phyloP scores from a whole-genome alignment of 2,329 filamentous ascomycete species.

The Botrytis sinoallii region DNA sequence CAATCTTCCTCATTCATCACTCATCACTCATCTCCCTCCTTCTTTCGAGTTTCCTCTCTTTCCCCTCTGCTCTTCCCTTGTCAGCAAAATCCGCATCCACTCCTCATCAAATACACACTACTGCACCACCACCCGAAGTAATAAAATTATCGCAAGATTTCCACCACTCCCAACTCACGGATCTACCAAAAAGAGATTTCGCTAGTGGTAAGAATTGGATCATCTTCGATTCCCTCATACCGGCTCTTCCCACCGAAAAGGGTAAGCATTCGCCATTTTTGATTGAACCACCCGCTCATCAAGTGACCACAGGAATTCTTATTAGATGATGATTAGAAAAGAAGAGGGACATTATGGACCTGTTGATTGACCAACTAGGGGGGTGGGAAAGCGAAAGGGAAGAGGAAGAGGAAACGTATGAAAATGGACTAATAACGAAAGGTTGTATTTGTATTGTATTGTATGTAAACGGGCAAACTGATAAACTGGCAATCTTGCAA shows the following conservation, averaged over 20 bases:
- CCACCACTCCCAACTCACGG: slow-evolving; percentile 9
- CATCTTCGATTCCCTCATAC: slow-evolving; percentile 2
- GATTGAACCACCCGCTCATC: not conserved
- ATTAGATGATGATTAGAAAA: not conserved
- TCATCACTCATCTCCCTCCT: not conserved
- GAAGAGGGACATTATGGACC: too few species aligned
- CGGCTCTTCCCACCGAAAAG: not conserved
- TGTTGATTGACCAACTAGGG: not conserved
- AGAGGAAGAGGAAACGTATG: not conserved
- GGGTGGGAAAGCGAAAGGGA: not conserved
- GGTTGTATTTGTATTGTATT: too few species aligned
- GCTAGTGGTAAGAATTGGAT: not conserved
- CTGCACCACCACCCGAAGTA: slow-evolving; percentile 8
- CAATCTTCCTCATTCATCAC: not conserved
- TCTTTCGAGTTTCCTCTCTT: not conserved
- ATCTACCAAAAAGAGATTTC: slow-evolving; percentile 10
- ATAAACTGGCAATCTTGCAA: not conserved
- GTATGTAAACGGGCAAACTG: not conserved
- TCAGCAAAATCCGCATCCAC: not conserved
- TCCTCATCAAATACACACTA: not conserved
- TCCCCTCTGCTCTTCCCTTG: not conserved
- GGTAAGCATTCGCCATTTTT: slow-evolving; percentile 5
- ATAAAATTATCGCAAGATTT: slow-evolving; percentile 2
- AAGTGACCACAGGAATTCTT: not conserved
- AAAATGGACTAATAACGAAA: not conserved